phyloP scores from a whole-genome alignment of 192 early-diverging fungal species.

The Coemansia sp. region DNA sequence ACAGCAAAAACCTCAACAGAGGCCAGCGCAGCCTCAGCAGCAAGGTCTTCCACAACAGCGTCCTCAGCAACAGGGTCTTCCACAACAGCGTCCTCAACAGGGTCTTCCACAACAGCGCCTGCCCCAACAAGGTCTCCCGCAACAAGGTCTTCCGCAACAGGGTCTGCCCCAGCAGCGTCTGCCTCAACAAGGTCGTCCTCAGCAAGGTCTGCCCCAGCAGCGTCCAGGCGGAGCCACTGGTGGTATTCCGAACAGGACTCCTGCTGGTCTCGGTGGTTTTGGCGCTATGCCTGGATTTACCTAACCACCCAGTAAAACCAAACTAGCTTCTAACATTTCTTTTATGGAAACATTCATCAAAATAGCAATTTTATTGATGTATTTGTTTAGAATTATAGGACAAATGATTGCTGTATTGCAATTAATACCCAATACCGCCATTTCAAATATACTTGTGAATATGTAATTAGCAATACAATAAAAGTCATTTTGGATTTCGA shows the following conservation, averaged over 20 bases:
- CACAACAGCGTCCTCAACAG: neutral
- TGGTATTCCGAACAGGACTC: conserved; percentile 9
- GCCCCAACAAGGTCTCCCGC: neutral
- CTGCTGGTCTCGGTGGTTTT: conserved; percentile 15
- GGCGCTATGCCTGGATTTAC: conserved; percentile 17
- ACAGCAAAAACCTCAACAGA: neutral
- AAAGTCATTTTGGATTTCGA: too few relatives aligned
- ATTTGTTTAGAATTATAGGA: too few relatives aligned
- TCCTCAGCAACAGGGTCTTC: neutral
- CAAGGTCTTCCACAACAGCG: conserved; percentile 16
- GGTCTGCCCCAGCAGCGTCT: conserved; percentile 3
- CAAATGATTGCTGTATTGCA: too few relatives aligned
- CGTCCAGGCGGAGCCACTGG: conserved; percentile 7
- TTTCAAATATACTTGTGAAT: too few relatives aligned
- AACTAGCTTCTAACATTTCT: conserved; percentile 3
- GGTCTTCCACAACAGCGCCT: neutral
- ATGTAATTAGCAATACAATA: too few relatives aligned
- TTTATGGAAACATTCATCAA: neutral
- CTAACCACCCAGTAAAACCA: neutral
- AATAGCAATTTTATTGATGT: too few relatives aligned
- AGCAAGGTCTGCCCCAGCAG: conserved; percentile 7
- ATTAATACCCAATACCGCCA: too few relatives aligned
- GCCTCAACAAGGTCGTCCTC: neutral
- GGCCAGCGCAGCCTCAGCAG: neutral
- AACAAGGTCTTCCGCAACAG: conserved; percentile 16